A percentile compares a stretch with the other conserved stretches of the same genome.
phyloP scores from a whole-genome alignment of 805 yeast species.

The Lipomyces chichibuensis region DNA sequence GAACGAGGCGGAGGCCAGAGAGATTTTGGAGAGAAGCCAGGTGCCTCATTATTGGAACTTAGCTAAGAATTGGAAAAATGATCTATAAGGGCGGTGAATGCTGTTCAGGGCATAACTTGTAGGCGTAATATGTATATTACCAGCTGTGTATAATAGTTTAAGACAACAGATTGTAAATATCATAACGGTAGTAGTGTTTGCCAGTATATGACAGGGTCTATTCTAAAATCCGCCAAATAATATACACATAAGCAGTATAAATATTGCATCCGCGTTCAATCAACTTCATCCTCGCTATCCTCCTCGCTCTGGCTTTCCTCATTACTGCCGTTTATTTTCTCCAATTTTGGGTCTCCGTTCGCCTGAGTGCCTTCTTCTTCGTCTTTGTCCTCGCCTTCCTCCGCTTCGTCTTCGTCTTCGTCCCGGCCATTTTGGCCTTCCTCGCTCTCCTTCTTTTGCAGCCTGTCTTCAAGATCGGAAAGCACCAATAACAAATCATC shows the following conservation, averaged over 20 bases:
- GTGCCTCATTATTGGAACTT: slow-evolving; percentile 33
- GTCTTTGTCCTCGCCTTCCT: slow-evolving; percentile 5
- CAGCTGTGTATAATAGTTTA: not conserved
- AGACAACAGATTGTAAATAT: not conserved
- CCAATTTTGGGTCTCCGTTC: not conserved
- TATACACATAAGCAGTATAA: not conserved
- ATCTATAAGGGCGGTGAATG: not conserved
- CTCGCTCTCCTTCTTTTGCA: slow-evolving; percentile 44
- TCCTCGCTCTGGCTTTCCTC: slow-evolving; percentile 4
- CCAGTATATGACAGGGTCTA: not conserved
- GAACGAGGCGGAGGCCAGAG: slow-evolving; percentile 31
- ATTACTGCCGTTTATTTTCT: slow-evolving; percentile 4
- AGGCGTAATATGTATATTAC: not conserved
- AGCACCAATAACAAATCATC: slow-evolving; percentile 79
- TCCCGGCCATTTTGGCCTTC: slow-evolving; percentile 23
- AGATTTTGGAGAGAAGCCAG: slow-evolving; percentile 24
- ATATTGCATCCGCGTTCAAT: not conserved
- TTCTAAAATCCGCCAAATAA: slow-evolving; percentile 4
- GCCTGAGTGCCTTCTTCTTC: slow-evolving; percentile 2
- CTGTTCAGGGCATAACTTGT: not conserved
- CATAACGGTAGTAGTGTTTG: not conserved
- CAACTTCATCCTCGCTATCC: slow-evolving; percentile 11
- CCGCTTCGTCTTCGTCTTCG: slow-evolving; percentile 24
- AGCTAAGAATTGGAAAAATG: slow-evolving; percentile 32
- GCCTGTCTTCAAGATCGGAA: slow-evolving; percentile 74